Conservation (phyloP, 1,284 basidiomycete genomes). For the Puccinia triticina region DNA sequence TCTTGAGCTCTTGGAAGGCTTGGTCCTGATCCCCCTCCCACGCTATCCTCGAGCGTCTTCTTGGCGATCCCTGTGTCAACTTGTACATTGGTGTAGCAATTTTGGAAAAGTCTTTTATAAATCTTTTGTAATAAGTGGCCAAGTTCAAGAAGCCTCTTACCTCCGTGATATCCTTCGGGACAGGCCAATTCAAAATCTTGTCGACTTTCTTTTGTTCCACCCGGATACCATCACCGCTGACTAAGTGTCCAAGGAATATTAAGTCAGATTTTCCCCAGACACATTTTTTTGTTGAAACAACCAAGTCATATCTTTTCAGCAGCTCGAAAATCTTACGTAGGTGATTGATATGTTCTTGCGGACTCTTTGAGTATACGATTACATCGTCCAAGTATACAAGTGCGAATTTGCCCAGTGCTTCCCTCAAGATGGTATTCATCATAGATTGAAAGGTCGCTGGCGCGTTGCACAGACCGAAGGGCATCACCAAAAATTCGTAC, state of each 20-base stretch:
- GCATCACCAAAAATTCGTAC: too few species aligned
- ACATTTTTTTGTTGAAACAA: conserved; percentile 13
- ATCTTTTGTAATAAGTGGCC: conserved; percentile 17
- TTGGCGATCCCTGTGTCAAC: conserved; percentile 19
- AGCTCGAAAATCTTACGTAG: conserved; percentile 16
- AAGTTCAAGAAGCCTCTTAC: conserved; percentile 30
- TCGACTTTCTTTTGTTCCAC: background rate
- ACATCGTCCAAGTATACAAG: conserved; percentile 25
- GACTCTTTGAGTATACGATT: conserved; percentile 4
- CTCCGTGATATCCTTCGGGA: conserved; percentile 1
- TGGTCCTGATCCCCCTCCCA: background rate
- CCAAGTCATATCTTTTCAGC: background rate
- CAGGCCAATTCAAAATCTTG: background rate
- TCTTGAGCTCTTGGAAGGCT: conserved; percentile 12
- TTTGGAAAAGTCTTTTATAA: conserved; percentile 16
- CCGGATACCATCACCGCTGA: background rate
- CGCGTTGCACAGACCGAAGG: too few species aligned
- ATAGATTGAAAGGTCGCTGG: conserved; percentile 56
- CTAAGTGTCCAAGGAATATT: conserved; percentile 19
- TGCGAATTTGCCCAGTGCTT: conserved; percentile 9
- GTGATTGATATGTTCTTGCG: background rate
- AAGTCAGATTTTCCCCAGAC: background rate
- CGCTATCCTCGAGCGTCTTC: background rate
- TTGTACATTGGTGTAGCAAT: conserved; percentile 18
- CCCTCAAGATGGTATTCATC: conserved; percentile 11